Percentiles rank a stretch among this genome's conserved stretches.
These are phyloP conservation scores for Solanum lignicaule DNA, from an alignment of 257 asterid genomes.

Conservation along the genomic window DNA sequence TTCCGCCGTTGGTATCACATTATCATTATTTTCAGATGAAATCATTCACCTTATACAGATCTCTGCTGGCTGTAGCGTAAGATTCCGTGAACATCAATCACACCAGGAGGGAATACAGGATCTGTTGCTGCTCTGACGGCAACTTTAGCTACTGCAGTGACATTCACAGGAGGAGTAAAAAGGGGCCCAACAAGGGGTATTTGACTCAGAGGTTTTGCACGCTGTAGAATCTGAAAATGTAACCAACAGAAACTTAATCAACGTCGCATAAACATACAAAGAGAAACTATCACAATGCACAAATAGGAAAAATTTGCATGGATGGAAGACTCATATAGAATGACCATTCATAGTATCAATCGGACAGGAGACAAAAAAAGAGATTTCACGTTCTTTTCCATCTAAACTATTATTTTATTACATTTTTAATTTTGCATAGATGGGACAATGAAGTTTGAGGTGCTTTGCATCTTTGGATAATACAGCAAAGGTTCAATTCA, in stretches of 20 bases:
- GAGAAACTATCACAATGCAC: neutral
- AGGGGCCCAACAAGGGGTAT: conserved; percentile 85
- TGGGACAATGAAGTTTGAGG: neutral
- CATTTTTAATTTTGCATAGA: neutral
- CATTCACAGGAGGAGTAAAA: conserved; percentile 73
- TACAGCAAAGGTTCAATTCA: neutral
- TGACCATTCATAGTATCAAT: neutral
- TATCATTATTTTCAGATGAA: neutral
- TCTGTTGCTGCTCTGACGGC: conserved; percentile 83
- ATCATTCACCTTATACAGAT: conserved; percentile 9
- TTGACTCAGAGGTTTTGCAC: conserved; percentile 52
- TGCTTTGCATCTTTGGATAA: neutral
- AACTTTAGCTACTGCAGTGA: conserved; percentile 72
- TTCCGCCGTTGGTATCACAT: neutral
- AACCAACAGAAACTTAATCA: neutral
- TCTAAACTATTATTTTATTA: neutral
- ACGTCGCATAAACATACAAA: neutral
- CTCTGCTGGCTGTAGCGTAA: conserved; percentile 59
- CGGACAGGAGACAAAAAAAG: neutral
- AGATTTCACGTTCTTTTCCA: neutral
- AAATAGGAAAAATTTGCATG: neutral
- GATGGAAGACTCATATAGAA: neutral
- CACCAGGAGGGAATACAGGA: conserved; percentile 89
- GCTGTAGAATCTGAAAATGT: conserved; percentile 59
- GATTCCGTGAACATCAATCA: conserved; percentile 68